Base-by-base conservation (phyloP, 148 eudicot genomes). In the Rhododendron ferrugineum region DNA sequence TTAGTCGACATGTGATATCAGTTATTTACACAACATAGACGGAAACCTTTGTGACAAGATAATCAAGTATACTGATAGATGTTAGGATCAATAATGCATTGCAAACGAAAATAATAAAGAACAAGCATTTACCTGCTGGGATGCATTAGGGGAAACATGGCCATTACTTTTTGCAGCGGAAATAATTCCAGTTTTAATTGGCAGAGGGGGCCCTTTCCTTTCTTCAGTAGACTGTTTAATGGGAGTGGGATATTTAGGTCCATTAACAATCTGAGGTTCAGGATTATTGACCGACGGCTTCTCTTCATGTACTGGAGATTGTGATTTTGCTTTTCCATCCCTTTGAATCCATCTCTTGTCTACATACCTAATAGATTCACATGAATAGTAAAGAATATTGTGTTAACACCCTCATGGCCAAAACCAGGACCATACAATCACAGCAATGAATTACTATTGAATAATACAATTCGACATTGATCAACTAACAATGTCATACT, bases 341-440 rank as follows among this genome's bases (percentile, higher is more conserved):
- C 87, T 93, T 47, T 91, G 81, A 80, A 91, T 87, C 99, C 99
- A 97, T 90, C 96, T 94, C 90, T 97, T 97, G 64, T 97, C 99
- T 78, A 95, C 98, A 87, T 95, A 97, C 94, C 99, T 36, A 49
- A 9, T 56, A 18, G 10, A 32, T 97, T 84, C 3, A 78, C 28
- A 42, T 81, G 82, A 52, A 34, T 14, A 73, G 44, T 8, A 80
- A 50, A 81, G 18, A 9, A 46, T 46, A 46, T 81, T 68, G 85
- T 9, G 32, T 36, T 32, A 83, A 11, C 78, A 26, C 10, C 4
- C 54, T 50, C 18, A 77, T 23, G 40, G 23, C 52, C 18, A 28
- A 26, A 68, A 75, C 37, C 0, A 32, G 22, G 44, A 32, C 56
- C 3, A 2, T 26, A 49, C 23, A 10, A 68, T 15, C n/a, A 74